A percentile compares a stretch with the other conserved stretches of the same genome.
These are phyloP conservation scores for Chondrus crispus DNA, from an alignment of 23 red algal genomes.

Conservation along the genomic window DNA sequence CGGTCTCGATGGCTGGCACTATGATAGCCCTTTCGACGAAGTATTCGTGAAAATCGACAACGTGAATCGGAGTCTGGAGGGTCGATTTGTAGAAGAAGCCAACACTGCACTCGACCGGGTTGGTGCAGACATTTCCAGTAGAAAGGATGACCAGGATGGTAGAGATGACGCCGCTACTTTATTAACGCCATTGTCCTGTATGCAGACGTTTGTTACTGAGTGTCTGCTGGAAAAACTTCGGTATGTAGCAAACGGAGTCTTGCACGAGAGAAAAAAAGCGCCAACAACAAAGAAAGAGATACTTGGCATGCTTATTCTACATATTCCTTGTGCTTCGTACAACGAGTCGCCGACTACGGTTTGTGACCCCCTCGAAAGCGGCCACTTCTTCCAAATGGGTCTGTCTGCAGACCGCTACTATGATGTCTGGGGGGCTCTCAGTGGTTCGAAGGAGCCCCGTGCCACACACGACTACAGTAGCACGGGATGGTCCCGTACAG, in stretches of 20 bases:
- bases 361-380: not conserved
- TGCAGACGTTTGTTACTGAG: not conserved
- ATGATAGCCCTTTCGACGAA: constrained; percentile 1
- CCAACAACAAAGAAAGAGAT: constrained; percentile 4
- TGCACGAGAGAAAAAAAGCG: not conserved
- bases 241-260: not conserved
- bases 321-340: constrained; percentile 15
- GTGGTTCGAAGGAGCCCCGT: not conserved
- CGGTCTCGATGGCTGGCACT: not conserved
- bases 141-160: not conserved
- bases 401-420: not conserved
- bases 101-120: not conserved
- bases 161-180: not conserved
- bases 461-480: not conserved
- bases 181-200: not conserved
- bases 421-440: not conserved
- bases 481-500: not conserved
- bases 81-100: not conserved
- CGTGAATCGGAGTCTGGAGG: not conserved
- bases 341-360: constrained; percentile 2
- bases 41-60: not conserved
- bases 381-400: not conserved
- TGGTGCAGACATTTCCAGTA: not conserved
- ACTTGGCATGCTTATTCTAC: not conserved
- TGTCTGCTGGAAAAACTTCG: not conserved